phyloP scores from a whole-genome alignment of 441 rosid genomes.

The Theobroma grandiflorum region DNA sequence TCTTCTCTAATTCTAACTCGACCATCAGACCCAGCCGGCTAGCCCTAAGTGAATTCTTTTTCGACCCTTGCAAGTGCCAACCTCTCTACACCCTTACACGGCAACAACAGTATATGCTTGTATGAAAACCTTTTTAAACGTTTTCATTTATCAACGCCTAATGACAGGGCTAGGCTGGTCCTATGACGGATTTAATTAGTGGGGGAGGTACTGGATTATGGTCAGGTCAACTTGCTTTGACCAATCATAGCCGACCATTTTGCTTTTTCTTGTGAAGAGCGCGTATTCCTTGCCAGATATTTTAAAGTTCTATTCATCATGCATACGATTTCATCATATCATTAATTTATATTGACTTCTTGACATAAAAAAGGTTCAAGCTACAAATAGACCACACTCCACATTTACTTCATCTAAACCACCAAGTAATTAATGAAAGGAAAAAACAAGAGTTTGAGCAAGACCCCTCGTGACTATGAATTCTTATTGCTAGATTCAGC shows the following conservation, averaged over 20 bases:
- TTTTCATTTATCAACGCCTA: not conserved
- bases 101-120: too few relatives aligned
- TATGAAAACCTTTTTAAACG: too few relatives aligned
- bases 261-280: not conserved
- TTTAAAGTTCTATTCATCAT: not conserved
- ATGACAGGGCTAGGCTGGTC: not conserved
- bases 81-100: too few relatives aligned
- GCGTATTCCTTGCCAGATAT: not conserved
- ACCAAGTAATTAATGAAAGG: too few relatives aligned
- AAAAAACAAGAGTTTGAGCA: too few relatives aligned
- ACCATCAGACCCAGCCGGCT: too few relatives aligned
- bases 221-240: not conserved
- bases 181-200: not conserved
- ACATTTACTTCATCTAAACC: too few relatives aligned
- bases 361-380: not conserved
- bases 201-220: not conserved
- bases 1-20: too few relatives aligned
- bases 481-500: too few relatives aligned
- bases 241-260: conserved; percentile 28
- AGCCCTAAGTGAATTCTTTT: too few relatives aligned
- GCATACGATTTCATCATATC: not conserved
- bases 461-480: too few relatives aligned
- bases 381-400: not conserved
- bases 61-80: too few relatives aligned
- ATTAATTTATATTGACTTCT: not conserved